Base-by-base conservation (phyloP, 1,139 yeast genomes). In the Lodderomyces parapsilosis region DNA sequence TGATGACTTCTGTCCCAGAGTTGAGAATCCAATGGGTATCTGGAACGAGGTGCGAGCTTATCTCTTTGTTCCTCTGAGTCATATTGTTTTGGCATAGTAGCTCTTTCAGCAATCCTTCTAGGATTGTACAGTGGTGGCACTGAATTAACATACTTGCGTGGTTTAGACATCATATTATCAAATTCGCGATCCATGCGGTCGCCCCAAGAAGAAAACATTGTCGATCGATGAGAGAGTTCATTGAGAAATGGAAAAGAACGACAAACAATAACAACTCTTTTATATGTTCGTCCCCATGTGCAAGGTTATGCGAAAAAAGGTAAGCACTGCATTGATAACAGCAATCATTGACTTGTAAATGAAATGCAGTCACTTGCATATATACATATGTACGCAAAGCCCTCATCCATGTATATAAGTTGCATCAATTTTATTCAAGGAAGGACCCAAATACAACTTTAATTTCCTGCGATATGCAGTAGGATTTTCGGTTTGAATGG, bases 361-460 rank as follows among this genome's bases (percentile, higher is more conserved):
- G n/a, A n/a, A n/a, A n/a, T n/a, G n/a, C n/a, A n/a, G n/a, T n/a
- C n/a, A n/a, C n/a, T n/a, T n/a, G n/a, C n/a, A n/a, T n/a, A n/a
- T 20, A 20, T 8, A 6, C 23, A 20, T 8, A 6, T 8, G 23
- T 20, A 20, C 23, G 15, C 39, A 41, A 51, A 62, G n/a, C n/a
- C n/a, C 11, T 25, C 27, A 39, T n/a, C 36, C 33, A 37, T 41
- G 49, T 11, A 83, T 70, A 57, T 83, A 90, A 10, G 96, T 86
- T 9, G 99, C 98, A 67, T 93, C 98, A 45, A 94, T 89, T 65
- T 94, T 95, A 39, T 78, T 70, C 44, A 94, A 68, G n/a, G 84
- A 76, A 1, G 86, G 82, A 1, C 88, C 88, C 49, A 93, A 69
- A 44, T 85, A 76, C 56, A 93, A 70, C 52, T 78, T 78, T 39